Evolutionary conservation across 495 filamentous ascomycete genomes (phyloP).

Genomic region (Daldinia caldariorum): DNA sequence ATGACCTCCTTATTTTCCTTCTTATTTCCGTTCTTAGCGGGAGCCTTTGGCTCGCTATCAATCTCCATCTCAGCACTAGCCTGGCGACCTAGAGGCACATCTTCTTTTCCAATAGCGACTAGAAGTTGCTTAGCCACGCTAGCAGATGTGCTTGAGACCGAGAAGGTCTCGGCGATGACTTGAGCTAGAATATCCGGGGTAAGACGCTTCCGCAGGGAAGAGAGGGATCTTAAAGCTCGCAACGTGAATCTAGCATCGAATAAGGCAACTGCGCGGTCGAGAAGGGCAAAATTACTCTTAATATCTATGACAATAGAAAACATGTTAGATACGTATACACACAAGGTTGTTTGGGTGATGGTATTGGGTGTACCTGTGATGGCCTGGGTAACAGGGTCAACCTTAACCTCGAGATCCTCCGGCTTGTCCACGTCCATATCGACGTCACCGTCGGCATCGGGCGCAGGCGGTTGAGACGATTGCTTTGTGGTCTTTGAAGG

Average conservation of each 20-base stretch:
- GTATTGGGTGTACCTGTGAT: constrained; percentile 56
- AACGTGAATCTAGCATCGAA: constrained; percentile 97
- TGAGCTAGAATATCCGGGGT: constrained; percentile 81
- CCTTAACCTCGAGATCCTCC: constrained; percentile 66
- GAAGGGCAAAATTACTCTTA: constrained; percentile 87
- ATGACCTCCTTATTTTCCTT: constrained; percentile 77
- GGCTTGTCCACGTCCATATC: constrained; percentile 75
- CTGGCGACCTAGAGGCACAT: constrained; percentile 66
- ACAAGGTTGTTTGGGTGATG: constrained; percentile 11
- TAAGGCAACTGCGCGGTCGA: constrained; percentile 90
- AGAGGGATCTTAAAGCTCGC: constrained; percentile 91
- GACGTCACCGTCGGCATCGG: constrained; percentile 77
- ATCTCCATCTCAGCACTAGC: constrained; percentile 77
- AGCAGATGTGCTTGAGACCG: constrained; percentile 63
- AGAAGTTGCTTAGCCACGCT: constrained; percentile 74
- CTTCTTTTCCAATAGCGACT: constrained; percentile 69
- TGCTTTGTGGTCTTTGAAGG: constrained; percentile 76
- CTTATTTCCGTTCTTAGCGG: constrained; percentile 60
- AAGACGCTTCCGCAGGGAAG: constrained; percentile 90
- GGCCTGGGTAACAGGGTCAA: constrained; percentile 72
- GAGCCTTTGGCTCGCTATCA: constrained; percentile 67
- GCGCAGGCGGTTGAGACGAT: constrained; percentile 64
- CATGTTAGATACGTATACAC: constrained; percentile 31
- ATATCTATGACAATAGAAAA: constrained; percentile 69
- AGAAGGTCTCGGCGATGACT: constrained; percentile 82